Base-by-base conservation (phyloP, 2,329 filamentous ascomycete genomes). In the Claviceps sp. region DNA sequence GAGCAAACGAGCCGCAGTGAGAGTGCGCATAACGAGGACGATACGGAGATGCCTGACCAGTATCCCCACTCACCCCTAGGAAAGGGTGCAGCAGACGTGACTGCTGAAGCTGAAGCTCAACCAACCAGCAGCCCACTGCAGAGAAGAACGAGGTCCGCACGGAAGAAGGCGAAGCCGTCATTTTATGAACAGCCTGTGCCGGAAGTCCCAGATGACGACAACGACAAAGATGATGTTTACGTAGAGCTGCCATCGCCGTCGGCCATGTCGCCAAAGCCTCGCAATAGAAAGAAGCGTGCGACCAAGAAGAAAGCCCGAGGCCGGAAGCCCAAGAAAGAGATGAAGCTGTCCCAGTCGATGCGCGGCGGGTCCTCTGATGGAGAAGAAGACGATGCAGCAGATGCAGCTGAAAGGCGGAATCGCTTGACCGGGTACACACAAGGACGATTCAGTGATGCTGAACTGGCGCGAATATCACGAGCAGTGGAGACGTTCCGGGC, bases 141-240 rank as follows among this genome's bases (percentile, higher is more conserved):
- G 24, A 64, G 62, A 55, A 62, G 57, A 55, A 52, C 60, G 41
- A 63, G 66, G 26, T 64, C 70, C 38, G 68, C 67, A 37, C 62
- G 67, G 44, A 76, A 73, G 63, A 77, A 73, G 62, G 66, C 70
- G 47, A 77, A 77, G 59, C 70, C 72, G 10, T 73, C 71, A 17
- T 73, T 67, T 52, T 73, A 71, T 56, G 65, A 68, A 43, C 62
- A 68, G 50, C 55, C 60, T 10, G 55, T 57, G 5, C 56, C 56
- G 0, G 59, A 59, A 5, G 47, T 51, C 14, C 43, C 53, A 19
- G 55, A 59, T 26, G 54, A 56, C 8, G 58, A 60, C 5, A 59
- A 54, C 5, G 59, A 55, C 19, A 56, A 57, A 22, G 38, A 45
- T 2, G 52, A 57, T n/a, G 56, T 42, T 5, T 48, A 59, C 24